Percentiles rank a stretch among this genome's conserved stretches.
Evolutionary conservation across 345 rosid species (phyloP).

Genomic region (Sonneratia caseolaris): DNA sequence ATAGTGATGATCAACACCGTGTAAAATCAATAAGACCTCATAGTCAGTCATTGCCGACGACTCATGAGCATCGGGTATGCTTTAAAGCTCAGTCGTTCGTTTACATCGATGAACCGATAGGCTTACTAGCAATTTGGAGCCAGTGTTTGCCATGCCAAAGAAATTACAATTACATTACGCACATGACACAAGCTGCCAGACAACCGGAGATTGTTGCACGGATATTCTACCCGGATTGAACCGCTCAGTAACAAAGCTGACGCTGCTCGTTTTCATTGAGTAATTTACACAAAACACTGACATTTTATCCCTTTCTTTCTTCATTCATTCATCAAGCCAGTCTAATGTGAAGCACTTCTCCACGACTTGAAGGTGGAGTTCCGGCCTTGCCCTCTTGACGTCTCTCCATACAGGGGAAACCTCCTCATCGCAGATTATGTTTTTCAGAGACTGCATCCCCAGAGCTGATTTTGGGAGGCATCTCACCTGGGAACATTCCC

Average conservation of each 20-base stretch:
- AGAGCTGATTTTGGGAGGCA: constrained; percentile 37
- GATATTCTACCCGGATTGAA: neutral
- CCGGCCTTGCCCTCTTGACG: constrained; percentile 25
- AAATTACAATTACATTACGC: too few species aligned
- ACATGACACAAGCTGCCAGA: too few species aligned
- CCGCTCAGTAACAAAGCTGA: neutral
- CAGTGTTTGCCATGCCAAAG: too few species aligned
- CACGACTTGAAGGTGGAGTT: constrained; percentile 50
- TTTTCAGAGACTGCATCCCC: constrained; percentile 39
- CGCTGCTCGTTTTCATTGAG: neutral
- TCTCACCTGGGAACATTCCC: constrained; percentile 47
- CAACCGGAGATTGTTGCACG: neutral
- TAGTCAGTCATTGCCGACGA: too few species aligned
- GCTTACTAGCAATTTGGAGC: too few species aligned
- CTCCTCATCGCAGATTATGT: constrained; percentile 66
- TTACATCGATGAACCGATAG: too few species aligned
- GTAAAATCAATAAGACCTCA: too few species aligned
- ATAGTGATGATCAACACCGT: too few species aligned
- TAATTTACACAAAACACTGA: neutral
- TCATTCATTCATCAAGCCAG: constrained; percentile 57
- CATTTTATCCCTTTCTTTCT: neutral
- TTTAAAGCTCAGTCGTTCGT: too few species aligned
- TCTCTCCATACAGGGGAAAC: constrained; percentile 54
- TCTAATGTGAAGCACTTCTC: constrained; percentile 51
- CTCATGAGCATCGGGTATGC: too few species aligned